Evolutionary conservation across 2,329 filamentous ascomycete genomes (phyloP).

Genomic region (Xylariaceae sp.): DNA sequence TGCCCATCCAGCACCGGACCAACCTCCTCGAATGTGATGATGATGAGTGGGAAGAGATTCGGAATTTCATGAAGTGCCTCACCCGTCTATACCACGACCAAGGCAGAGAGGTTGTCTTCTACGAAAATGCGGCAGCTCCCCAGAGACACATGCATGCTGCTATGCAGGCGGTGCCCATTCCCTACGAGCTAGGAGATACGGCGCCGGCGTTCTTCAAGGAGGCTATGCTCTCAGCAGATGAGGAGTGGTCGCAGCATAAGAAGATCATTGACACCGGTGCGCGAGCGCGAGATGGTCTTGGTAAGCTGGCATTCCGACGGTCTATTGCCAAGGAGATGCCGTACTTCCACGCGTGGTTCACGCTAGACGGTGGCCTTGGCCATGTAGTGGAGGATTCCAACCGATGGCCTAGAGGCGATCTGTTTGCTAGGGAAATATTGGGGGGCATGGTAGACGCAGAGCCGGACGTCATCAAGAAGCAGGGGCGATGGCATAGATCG

Average conservation of each 20-base stretch:
- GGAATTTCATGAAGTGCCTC: constrained; percentile 98
- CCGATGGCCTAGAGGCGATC: constrained; percentile 86
- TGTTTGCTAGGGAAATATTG: constrained; percentile 90
- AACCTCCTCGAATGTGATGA: constrained; percentile 98
- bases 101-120: constrained; percentile 91
- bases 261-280: constrained; percentile 90
- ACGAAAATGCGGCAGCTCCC: constrained; percentile 91
- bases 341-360: constrained; percentile 98
- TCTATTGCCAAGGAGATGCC: constrained; percentile 94
- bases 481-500: constrained; percentile 80
- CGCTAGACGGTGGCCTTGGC: constrained; percentile 86
- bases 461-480: constrained; percentile 83
- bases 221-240: constrained; percentile 84
- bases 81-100: constrained; percentile 94
- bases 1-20: constrained; percentile 82
- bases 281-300: constrained; percentile 68
- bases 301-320: constrained; percentile 80
- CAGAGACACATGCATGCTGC: constrained; percentile 82
- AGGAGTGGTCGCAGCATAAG: constrained; percentile 94
- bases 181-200: constrained; percentile 87
- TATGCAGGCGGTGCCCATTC: constrained; percentile 84
- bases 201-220: constrained; percentile 95
- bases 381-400: constrained; percentile 88
- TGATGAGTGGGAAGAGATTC: constrained; percentile 98
- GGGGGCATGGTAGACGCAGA: constrained; percentile 89